These are phyloP conservation scores for Penicillium freii DNA, from an alignment of 2,329 filamentous ascomycete genomes.

Conservation along the genomic window DNA sequence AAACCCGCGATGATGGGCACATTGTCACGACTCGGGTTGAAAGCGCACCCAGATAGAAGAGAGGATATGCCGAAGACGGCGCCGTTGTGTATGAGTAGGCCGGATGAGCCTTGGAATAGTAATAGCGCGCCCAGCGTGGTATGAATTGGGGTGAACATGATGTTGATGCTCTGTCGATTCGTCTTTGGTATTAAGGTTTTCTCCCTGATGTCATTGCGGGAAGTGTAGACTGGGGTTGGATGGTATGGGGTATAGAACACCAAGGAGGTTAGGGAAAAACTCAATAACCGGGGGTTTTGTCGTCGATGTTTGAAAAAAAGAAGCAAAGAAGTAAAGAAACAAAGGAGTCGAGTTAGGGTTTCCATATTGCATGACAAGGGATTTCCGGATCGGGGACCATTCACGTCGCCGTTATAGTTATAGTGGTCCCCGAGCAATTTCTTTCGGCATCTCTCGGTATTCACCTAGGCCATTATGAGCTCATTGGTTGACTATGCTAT, in stretches of 20 bases:
- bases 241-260: background rate
- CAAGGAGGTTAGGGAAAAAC: background rate
- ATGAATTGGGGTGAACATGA: conserved; percentile 55
- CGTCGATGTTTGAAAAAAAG: background rate
- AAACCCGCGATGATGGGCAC: conserved; percentile 49
- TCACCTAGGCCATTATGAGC: background rate
- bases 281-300: background rate
- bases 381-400: conserved; percentile 23
- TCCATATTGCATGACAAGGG: conserved; percentile 4
- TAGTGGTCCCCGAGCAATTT: conserved; percentile 20
- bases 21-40: conserved; percentile 42
- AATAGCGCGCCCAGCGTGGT: conserved; percentile 52
- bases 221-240: background rate
- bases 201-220: conserved; percentile 11
- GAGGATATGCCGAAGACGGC: conserved; percentile 52
- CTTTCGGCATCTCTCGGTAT: conserved; percentile 2
- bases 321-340: background rate
- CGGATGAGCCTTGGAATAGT: conserved; percentile 51
- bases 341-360: background rate
- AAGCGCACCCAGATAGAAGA: conserved; percentile 44
- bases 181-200: conserved; percentile 9
- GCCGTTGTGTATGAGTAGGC: conserved; percentile 53
- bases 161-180: background rate
- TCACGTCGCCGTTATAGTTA: conserved; percentile 4
- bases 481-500: background rate